phyloP scores from a whole-genome alignment of 2,329 filamentous ascomycete genomes.

The Juglanconis oblonga region DNA sequence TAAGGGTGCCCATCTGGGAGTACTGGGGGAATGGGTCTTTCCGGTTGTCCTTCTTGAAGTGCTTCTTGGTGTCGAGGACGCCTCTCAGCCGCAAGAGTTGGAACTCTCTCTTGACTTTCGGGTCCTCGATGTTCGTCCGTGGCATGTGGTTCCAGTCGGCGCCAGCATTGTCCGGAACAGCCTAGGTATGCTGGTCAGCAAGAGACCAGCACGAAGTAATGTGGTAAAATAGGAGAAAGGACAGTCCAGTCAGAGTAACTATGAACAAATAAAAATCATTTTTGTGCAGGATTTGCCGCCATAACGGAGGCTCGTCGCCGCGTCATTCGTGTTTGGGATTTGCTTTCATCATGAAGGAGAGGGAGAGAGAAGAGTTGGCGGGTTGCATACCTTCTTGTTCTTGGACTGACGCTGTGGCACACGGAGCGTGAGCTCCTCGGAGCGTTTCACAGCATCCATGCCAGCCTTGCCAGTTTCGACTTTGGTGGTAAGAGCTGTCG shows the following conservation, averaged over 20 bases:
- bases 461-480: slow-evolving; percentile 10
- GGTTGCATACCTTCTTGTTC: slow-evolving; percentile 30
- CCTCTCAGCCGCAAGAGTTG: slow-evolving; percentile 87
- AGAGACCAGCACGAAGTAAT: slow-evolving; percentile 22
- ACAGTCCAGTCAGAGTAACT: slow-evolving; percentile 63
- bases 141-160: slow-evolving; percentile 85
- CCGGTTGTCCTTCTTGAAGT: slow-evolving; percentile 82
- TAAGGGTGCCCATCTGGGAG: slow-evolving; percentile 83
- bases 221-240: slow-evolving; percentile 39
- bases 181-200: slow-evolving; percentile 26
- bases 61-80: slow-evolving; percentile 82
- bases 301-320: slow-evolving; percentile 74
- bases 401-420: slow-evolving; percentile 25
- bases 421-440: slow-evolving; percentile 27
- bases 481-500: slow-evolving; percentile 12
- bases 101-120: slow-evolving; percentile 83
- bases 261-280: slow-evolving; percentile 61
- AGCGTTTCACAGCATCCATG: slow-evolving; percentile 18
- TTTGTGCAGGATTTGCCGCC: slow-evolving; percentile 67
- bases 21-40: slow-evolving; percentile 74
- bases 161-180: slow-evolving; percentile 60
- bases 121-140: slow-evolving; percentile 70
- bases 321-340: slow-evolving; percentile 71
- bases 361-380: not conserved
- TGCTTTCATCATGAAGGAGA: slow-evolving; percentile 69